phyloP scores from a whole-genome alignment of 2,329 filamentous ascomycete species.

The Coniochaeta sp. region DNA sequence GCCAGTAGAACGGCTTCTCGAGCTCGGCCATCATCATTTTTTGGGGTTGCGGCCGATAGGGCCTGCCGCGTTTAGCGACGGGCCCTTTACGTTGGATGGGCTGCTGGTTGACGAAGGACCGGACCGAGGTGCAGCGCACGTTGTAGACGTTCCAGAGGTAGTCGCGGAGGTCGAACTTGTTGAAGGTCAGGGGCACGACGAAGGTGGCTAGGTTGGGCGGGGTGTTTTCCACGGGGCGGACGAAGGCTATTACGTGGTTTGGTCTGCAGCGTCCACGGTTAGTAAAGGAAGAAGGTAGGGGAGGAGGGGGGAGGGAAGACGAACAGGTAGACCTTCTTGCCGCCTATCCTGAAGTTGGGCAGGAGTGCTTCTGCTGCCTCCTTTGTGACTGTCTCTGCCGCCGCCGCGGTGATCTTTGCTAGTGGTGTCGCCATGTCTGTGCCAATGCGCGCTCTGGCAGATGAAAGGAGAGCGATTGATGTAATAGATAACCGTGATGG shows the following conservation, averaged over 20 bases:
- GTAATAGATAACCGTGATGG: neutral
- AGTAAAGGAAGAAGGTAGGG: neutral
- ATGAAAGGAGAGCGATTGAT: neutral
- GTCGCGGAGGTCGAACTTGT: constrained; percentile 93
- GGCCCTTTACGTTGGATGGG: constrained; percentile 34
- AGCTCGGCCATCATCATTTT: constrained; percentile 97
- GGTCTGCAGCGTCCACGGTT: constrained; percentile 47
- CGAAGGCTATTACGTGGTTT: constrained; percentile 70
- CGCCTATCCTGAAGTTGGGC: constrained; percentile 37
- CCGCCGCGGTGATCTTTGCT: neutral
- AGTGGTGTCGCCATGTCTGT: constrained; percentile 4
- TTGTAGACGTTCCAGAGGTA: constrained; percentile 86
- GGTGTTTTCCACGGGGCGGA: constrained; percentile 61
- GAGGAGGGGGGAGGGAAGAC: constrained; percentile 16
- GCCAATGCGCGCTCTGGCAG: no score
- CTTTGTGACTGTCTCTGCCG: constrained; percentile 20
- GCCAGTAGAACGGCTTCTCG: constrained; percentile 82
- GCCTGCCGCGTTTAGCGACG: constrained; percentile 37
- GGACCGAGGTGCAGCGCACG: constrained; percentile 64
- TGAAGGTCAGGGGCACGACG: constrained; percentile 83
- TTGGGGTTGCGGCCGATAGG: constrained; percentile 63
- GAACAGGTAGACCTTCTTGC: constrained; percentile 51
- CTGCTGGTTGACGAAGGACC: constrained; percentile 71
- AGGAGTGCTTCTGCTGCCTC: constrained; percentile 29
- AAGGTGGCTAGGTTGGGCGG: constrained; percentile 82